Evolutionary conservation across 352 stramenopile genomes (phyloP).

Genomic region (Pythium guiyangense): DNA sequence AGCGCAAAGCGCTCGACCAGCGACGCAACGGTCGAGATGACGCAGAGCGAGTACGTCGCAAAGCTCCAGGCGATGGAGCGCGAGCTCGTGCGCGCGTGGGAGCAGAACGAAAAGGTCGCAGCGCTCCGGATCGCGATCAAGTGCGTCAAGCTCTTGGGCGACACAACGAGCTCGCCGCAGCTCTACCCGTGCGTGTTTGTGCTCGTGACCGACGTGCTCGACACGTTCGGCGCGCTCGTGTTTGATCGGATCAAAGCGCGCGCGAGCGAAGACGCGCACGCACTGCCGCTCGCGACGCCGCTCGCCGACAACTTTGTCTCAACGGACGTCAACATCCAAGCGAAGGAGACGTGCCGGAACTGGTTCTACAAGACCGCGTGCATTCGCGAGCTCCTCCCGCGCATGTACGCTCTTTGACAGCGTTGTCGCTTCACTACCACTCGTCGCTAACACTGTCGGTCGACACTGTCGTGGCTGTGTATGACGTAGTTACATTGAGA

Average conservation of each 20-base stretch:
- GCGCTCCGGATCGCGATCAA: constrained; percentile 90
- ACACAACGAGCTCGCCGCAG: constrained; percentile 67
- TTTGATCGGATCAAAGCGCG: constrained; percentile 75
- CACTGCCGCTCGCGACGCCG: constrained; percentile 41
- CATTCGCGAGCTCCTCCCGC: constrained; percentile 89
- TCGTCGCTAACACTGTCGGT: too few relatives aligned
- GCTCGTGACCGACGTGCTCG: constrained; percentile 82
- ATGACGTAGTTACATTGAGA: constrained; percentile 89
- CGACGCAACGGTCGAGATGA: constrained; percentile 64
- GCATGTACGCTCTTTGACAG: too few relatives aligned
- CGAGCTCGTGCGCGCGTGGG: constrained; percentile 66
- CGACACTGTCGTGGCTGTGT: too few relatives aligned
- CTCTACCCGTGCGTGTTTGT: constrained; percentile 90
- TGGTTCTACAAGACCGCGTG: constrained; percentile 95
- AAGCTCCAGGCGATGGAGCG: constrained; percentile 78
- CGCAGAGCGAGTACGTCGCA: constrained; percentile 76
- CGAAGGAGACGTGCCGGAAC: constrained; percentile 90
- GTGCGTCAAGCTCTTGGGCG: constrained; percentile 83
- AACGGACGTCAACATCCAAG: constrained; percentile 80
- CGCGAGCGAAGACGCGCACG: constrained; percentile 56
- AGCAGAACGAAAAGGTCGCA: constrained; percentile 83
- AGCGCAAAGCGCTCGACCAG: constrained; percentile 1
- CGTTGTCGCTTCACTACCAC: too few relatives aligned
- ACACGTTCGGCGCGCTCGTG: constrained; percentile 84
- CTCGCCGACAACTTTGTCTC: constrained; percentile 69